Percentiles rank a stretch among this genome's conserved stretches.
Evolutionary conservation across 306 rosid species (phyloP).

Genomic region (Castanea mollissima): DNA sequence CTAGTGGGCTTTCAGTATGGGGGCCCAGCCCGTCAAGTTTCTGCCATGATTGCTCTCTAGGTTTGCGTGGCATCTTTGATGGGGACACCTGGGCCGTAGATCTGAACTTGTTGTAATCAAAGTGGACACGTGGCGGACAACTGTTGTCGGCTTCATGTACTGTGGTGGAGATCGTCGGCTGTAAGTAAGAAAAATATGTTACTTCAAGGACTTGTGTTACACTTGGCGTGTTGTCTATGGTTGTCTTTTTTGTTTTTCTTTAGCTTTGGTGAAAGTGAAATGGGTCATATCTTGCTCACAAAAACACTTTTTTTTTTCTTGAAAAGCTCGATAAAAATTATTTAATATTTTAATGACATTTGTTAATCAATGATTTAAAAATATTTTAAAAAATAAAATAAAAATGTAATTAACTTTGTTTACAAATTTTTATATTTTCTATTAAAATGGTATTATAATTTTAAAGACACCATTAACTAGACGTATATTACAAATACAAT

Average conservation of each 20-base stretch:
- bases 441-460: no score
- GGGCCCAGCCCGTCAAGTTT: conserved; percentile 8
- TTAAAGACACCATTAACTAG: fast-evolving
- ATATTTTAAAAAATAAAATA: no score
- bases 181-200: conserved; percentile 18
- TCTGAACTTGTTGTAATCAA: neutral
- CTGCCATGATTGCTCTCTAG: neutral
- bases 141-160: neutral
- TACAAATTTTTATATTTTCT: no score
- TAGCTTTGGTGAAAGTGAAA: no score
- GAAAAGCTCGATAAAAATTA: no score
- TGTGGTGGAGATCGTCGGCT: conserved; percentile 17
- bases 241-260: no score
- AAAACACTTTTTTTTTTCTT: no score
- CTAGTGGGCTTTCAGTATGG: neutral
- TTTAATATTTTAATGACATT: no score
- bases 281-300: no score
- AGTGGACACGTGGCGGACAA: conserved; percentile 27
- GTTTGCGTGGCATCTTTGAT: conserved; percentile 21
- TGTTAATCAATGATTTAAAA: no score
- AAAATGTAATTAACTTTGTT: no score
- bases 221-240: neutral
- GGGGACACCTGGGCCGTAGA: conserved; percentile 15
- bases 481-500: no score
- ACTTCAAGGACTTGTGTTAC: neutral